phyloP scores from a whole-genome alignment of 768 basidiomycete species.

The Auricularia sp. region DNA sequence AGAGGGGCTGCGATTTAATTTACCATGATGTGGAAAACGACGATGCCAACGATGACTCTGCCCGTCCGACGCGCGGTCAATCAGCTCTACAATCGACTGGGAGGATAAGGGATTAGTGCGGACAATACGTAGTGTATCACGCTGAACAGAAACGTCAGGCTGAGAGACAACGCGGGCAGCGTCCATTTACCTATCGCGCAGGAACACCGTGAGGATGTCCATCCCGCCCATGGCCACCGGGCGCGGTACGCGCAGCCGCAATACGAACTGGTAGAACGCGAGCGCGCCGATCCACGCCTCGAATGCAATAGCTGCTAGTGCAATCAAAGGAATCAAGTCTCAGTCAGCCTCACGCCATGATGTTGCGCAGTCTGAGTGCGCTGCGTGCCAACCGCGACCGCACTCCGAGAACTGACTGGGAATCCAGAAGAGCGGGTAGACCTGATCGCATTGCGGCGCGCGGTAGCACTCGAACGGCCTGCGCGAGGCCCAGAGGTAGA shows the following conservation, averaged over 20 bases:
- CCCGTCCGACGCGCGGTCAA: background rate
- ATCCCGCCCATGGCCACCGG: background rate
- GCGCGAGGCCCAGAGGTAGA: background rate
- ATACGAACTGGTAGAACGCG: background rate
- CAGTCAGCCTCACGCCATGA: too few relatives aligned
- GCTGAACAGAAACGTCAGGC: background rate
- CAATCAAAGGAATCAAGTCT: background rate
- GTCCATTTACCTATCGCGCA: background rate
- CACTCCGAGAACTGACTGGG: background rate
- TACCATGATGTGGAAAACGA: background rate
- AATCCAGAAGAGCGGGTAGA: background rate
- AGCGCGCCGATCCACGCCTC: background rate
- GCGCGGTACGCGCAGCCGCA: background rate
- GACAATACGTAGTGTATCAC: background rate
- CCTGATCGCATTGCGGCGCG: too few relatives aligned
- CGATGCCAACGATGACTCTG: background rate
- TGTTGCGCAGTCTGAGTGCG: too few relatives aligned
- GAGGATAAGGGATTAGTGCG: background rate
- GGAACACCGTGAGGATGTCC: background rate
- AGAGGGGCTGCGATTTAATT: background rate
- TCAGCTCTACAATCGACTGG: background rate
- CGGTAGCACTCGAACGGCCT: background rate
- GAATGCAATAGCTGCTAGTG: background rate
- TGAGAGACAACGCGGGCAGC: too few relatives aligned
- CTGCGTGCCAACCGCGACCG: too few relatives aligned